These are phyloP conservation scores for Myriosclerotinia duriaeana DNA, from an alignment of 2,329 filamentous ascomycete genomes.

Conservation along the genomic window DNA sequence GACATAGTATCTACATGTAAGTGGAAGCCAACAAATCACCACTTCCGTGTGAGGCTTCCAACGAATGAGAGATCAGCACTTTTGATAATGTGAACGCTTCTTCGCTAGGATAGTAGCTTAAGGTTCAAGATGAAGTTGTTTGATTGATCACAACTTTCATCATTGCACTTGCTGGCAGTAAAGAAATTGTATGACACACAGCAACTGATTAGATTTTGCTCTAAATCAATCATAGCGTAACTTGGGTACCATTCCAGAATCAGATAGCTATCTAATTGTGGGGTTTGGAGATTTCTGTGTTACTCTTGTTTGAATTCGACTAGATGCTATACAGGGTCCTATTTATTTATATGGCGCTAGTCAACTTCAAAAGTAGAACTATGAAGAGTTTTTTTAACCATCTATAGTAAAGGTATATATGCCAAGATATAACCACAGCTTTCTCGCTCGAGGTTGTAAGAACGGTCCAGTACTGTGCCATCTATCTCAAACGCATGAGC, in stretches of 20 bases:
- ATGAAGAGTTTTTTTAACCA: background rate
- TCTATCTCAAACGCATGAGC: slow-evolving; percentile 16
- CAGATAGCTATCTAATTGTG: slow-evolving; percentile 1
- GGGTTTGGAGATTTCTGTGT: background rate
- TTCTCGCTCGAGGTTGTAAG: slow-evolving; percentile 7
- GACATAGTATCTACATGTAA: background rate
- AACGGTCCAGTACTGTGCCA: slow-evolving; percentile 12
- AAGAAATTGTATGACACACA: slow-evolving; percentile 10
- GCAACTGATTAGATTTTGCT: slow-evolving; percentile 14
- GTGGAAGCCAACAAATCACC: slow-evolving; percentile 12
- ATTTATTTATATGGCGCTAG: background rate
- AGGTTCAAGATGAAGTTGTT: background rate
- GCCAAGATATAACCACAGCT: background rate
- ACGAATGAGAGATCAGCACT: slow-evolving; percentile 1
- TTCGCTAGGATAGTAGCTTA: background rate
- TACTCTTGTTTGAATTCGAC: slow-evolving; percentile 3
- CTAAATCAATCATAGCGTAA: background rate
- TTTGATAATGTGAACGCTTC: background rate
- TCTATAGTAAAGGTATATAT: background rate
- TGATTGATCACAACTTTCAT: slow-evolving; percentile 13
- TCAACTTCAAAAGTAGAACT: background rate
- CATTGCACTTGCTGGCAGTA: slow-evolving; percentile 15
- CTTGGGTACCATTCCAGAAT: background rate
- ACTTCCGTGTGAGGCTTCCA: slow-evolving; percentile 11
- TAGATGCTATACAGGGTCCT: background rate